phyloP scores from a whole-genome alignment of 2,329 filamentous ascomycete genomes.

The Exophiala bonariae region DNA sequence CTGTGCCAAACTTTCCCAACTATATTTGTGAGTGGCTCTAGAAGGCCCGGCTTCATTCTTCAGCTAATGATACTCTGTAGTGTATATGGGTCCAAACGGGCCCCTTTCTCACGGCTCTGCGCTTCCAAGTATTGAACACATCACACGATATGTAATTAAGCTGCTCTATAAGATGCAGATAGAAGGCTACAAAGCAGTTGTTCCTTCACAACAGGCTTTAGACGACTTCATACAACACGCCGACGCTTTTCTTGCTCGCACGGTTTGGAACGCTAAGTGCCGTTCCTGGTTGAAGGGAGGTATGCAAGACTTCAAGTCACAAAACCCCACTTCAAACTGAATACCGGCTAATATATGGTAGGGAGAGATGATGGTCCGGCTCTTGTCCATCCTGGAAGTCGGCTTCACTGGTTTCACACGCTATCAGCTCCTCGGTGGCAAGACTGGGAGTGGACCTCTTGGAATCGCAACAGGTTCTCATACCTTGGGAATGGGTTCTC shows the following conservation, averaged over 20 bases:
- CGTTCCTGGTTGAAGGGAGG: slow-evolving; percentile 25
- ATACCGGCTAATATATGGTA: too few species aligned
- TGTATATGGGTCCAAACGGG: slow-evolving; percentile 44
- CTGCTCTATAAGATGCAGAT: slow-evolving; percentile 65
- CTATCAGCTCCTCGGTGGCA: too few species aligned
- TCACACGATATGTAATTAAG: slow-evolving; percentile 65
- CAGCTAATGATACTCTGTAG: slow-evolving; percentile 28
- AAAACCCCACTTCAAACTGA: too few species aligned
- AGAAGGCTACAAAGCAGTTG: slow-evolving; percentile 65
- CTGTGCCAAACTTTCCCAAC: slow-evolving; percentile 44
- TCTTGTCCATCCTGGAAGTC: too few species aligned
- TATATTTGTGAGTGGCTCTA: too few species aligned
- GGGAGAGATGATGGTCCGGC: too few species aligned
- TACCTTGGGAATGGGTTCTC: too few species aligned
- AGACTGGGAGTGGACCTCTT: too few species aligned
- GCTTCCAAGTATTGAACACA: slow-evolving; percentile 66
- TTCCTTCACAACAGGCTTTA: slow-evolving; percentile 57
- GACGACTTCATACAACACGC: slow-evolving; percentile 65
- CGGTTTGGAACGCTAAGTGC: slow-evolving; percentile 39
- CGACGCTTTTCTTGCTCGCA: slow-evolving; percentile 56
- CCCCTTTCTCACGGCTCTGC: slow-evolving; percentile 64
- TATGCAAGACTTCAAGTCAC: too few species aligned
- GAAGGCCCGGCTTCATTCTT: too few species aligned
- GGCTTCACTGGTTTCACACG: too few species aligned
- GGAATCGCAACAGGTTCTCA: too few species aligned